Evolutionary conservation across 2,329 filamentous ascomycete genomes (phyloP), one percentile per base, ranked within the genome.

Genomic region (Tolypocladium sp.): DNA sequence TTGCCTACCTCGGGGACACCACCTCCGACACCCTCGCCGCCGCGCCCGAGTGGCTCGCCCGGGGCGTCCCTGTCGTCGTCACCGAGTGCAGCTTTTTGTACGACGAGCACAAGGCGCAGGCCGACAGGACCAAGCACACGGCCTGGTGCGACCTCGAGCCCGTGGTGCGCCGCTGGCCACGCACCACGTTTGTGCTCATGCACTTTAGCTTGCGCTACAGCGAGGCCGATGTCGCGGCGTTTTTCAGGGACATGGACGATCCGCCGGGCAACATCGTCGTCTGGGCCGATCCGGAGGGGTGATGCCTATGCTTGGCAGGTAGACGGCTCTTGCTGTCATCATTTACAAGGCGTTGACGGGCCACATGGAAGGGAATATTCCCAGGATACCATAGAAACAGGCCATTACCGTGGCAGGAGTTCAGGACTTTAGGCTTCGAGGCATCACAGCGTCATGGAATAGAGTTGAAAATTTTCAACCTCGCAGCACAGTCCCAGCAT

Each of bases 31-130:
- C 72, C 4, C 68, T 80, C 9, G 73, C 72, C 13, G 65, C 66
- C 0, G 75, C 67, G 57, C 76, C 76, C 0, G 62, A 65, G 30
- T 79, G 77, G 76, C 60, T 80, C 35, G 56, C 60, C 2, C 64
- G 67, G 0, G 75, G 69, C 0, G 71, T 79, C 17, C 70, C 73
- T 8, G 76, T 80, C 6, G 77, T 80, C 57, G 76, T 81, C 42
- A 79, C 77, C 0, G 78, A 81, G 66, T 80, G 78, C 64, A 79
- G 76, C 59, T 80, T 81, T 61, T 58, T 80, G 37, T 70, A 69
- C 37, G 73, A 76, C 44, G 70, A 74, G 63, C 78, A 81, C 63
- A 66, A 71, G 22, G 66, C 64, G 2, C 77, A 79, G 67, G 77
- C 77, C 1, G 70, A 68, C 12, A 74, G 73, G 67, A 80, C 78